phyloP scores from a whole-genome alignment of 1,139 yeast genomes.

The Wickerhamiella infanticola region DNA sequence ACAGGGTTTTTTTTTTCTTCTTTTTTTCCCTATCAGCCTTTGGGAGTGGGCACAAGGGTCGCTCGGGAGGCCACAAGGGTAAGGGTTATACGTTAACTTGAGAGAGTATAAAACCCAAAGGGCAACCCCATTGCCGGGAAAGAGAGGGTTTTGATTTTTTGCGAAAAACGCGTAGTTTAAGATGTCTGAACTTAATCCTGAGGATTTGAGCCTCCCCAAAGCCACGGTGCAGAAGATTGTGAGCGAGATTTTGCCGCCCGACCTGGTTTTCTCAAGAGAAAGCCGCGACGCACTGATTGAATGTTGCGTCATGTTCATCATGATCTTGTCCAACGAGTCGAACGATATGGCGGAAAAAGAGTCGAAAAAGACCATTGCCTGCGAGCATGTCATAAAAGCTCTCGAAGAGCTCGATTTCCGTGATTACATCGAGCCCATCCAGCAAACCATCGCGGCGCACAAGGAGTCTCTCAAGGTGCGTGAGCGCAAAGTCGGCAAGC shows the following conservation, averaged over 20 bases:
- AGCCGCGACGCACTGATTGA: conserved; percentile 92
- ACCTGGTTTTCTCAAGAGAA: conserved; percentile 77
- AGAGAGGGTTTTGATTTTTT: too few relatives aligned
- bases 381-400: conserved; percentile 91
- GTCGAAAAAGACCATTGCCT: conserved; percentile 88
- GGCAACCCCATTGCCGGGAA: too few relatives aligned
- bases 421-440: conserved; percentile 69
- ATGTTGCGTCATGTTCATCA: conserved; percentile 89
- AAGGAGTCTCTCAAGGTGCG: conserved; percentile 66
- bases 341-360: conserved; percentile 95
- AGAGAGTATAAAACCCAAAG: neutral
- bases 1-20: too few relatives aligned
- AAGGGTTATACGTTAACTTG: neutral
- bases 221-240: conserved; percentile 92
- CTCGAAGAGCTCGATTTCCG: conserved; percentile 75
- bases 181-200: conserved; percentile 17
- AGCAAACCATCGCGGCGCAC: conserved; percentile 70
- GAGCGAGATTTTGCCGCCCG: conserved; percentile 75
- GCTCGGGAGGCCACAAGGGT: neutral
- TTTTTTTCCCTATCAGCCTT: too few relatives aligned
- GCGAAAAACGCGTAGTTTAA: too few relatives aligned
- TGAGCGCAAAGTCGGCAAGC: conserved; percentile 83
- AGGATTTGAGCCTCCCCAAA: conserved; percentile 30
- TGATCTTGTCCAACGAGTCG: conserved; percentile 85
- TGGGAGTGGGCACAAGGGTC: too few relatives aligned